Percentiles rank a stretch among this genome's conserved stretches.
These are phyloP conservation scores for Pinus tabuliformis DNA, from an alignment of 75 land plant species.

Conservation along the genomic window DNA sequence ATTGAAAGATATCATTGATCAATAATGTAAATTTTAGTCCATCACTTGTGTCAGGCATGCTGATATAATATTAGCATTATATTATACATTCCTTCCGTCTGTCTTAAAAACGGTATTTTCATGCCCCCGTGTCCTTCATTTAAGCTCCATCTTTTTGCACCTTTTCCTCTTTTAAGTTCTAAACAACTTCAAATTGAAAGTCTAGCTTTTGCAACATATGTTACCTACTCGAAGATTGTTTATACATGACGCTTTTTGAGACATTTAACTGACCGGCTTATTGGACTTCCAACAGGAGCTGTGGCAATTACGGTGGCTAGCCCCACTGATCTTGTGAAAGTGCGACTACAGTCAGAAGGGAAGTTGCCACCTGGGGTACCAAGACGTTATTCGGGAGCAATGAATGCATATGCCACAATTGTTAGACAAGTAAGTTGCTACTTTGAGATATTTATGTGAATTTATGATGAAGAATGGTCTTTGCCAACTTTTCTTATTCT, in stretches of 20 bases:
- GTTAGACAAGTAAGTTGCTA: constrained; percentile 64
- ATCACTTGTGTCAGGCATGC: neutral
- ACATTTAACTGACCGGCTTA: neutral
- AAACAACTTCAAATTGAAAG: neutral
- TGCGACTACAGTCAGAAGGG: constrained; percentile 96
- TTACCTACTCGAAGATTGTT: neutral
- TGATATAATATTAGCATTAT: neutral
- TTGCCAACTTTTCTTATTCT: constrained; percentile 1
- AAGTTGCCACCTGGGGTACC: constrained; percentile 94
- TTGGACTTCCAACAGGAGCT: constrained; percentile 54
- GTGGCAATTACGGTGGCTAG: constrained; percentile 85
- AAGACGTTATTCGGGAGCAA: constrained; percentile 91
- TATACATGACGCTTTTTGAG: neutral
- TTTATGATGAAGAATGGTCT: neutral
- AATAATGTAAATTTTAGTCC: neutral
- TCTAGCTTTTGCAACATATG: neutral
- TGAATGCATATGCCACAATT: constrained; percentile 96
- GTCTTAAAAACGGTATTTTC: neutral
- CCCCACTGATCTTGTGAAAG: constrained; percentile 99
- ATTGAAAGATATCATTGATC: neutral
- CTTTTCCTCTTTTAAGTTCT: neutral
- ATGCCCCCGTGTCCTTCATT: neutral
- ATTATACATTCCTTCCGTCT: neutral
- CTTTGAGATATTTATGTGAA: neutral
- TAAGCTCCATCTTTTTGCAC: neutral